These are phyloP conservation scores for Lachnellula hyalina DNA, from an alignment of 2,329 filamentous ascomycete species.

Conservation along the genomic window DNA sequence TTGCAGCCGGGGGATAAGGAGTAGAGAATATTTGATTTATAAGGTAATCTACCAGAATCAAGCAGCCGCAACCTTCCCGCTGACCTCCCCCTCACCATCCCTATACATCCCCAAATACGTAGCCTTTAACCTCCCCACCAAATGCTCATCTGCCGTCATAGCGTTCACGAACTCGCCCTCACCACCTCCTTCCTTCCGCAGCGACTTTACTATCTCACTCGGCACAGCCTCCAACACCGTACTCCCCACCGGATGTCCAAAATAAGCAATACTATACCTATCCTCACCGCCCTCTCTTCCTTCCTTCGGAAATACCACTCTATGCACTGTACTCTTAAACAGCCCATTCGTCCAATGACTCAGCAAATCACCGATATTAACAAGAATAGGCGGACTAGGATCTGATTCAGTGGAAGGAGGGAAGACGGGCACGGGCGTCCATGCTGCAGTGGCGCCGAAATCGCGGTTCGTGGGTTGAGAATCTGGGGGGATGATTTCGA, in stretches of 20 bases:
- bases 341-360: slow-evolving; percentile 89
- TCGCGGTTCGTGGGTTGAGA: slow-evolving; percentile 8
- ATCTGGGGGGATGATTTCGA: slow-evolving; percentile 68
- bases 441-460: slow-evolving; percentile 36
- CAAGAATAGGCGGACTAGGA: slow-evolving; percentile 61
- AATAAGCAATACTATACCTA: slow-evolving; percentile 63
- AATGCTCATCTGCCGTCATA: slow-evolving; percentile 59
- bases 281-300: slow-evolving; percentile 44
- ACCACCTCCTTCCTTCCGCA: slow-evolving; percentile 28
- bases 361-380: slow-evolving; percentile 67
- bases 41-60: neutral
- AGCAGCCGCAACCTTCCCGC: neutral
- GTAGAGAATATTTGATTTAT: neutral
- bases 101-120: slow-evolving; percentile 54
- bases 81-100: slow-evolving; percentile 30
- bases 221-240: slow-evolving; percentile 53
- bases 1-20: too few species aligned
- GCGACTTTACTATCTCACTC: slow-evolving; percentile 49
- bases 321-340: slow-evolving; percentile 80
- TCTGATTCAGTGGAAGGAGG: slow-evolving; percentile 56
- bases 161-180: slow-evolving; percentile 41
- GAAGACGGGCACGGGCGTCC: slow-evolving; percentile 63
- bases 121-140: slow-evolving; percentile 54
- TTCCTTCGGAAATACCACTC: slow-evolving; percentile 66
- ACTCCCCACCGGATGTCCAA: slow-evolving; percentile 57